Conservation (phyloP, 192 early-diverging fungal genomes). For the Coemansia sp. region DNA sequence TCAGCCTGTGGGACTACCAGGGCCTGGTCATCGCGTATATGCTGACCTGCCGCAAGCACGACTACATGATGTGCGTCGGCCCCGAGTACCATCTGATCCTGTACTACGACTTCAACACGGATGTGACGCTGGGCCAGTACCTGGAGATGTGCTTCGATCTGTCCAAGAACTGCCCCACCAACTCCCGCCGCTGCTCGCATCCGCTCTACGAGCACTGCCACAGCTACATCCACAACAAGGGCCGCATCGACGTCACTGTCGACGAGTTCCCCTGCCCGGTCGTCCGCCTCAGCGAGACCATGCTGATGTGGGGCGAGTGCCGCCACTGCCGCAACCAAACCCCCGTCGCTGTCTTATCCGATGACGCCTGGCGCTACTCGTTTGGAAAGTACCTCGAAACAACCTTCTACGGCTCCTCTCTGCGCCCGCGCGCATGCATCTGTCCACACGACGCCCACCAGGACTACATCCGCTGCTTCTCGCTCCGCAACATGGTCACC, state of each 20-base stretch:
- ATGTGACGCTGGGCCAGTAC: constrained; percentile 87
- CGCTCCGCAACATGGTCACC: constrained; percentile 71
- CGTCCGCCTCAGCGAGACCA: constrained; percentile 68
- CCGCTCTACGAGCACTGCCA: constrained; percentile 81
- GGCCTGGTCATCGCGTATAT: constrained; percentile 50
- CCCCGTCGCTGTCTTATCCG: constrained; percentile 75
- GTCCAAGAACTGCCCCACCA: constrained; percentile 59
- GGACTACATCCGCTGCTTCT: constrained; percentile 86
- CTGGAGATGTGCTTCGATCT: constrained; percentile 79
- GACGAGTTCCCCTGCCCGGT: constrained; percentile 63
- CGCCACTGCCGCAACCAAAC: constrained; percentile 70
- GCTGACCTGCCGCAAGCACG: constrained; percentile 48
- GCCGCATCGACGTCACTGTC: constrained; percentile 71
- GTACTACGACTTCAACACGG: constrained; percentile 68
- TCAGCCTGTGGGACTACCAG: constrained; percentile 55
- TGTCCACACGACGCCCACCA: constrained; percentile 83
- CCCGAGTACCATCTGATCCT: constrained; percentile 79
- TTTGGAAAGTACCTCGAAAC: constrained; percentile 97
- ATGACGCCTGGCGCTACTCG: constrained; percentile 90
- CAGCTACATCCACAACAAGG: constrained; percentile 83
- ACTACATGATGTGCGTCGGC: constrained; percentile 58
- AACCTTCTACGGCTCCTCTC: constrained; percentile 75
- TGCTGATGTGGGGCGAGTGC: constrained; percentile 92
- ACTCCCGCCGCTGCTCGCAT: constrained; percentile 67
- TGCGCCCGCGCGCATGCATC: constrained; percentile 64